phyloP scores from a whole-genome alignment of 352 stramenopile genomes.

The Nothophytophthora sp. region DNA sequence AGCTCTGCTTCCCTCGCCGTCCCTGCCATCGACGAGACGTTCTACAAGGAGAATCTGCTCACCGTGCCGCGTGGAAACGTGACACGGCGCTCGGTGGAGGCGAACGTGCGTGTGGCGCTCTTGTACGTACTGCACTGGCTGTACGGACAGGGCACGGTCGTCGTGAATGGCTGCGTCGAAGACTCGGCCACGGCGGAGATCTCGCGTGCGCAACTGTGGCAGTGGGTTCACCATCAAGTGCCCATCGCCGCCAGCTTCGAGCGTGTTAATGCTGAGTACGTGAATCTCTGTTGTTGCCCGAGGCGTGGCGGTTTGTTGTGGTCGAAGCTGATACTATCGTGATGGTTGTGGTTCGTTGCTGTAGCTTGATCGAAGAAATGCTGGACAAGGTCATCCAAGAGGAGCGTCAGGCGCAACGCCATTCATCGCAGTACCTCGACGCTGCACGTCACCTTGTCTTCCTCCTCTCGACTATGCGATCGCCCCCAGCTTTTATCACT shows the following conservation, averaged over 20 bases:
- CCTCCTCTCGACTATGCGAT: slow-evolving; percentile 57
- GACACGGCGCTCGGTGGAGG: slow-evolving; percentile 75
- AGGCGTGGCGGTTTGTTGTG: too few species aligned
- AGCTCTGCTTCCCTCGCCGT: background rate
- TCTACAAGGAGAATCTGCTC: slow-evolving; percentile 54
- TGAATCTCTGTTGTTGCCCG: background rate
- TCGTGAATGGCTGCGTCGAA: slow-evolving; percentile 93
- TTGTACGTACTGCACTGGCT: slow-evolving; percentile 93
- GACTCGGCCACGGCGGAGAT: slow-evolving; percentile 96
- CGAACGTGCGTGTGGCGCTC: slow-evolving; percentile 89
- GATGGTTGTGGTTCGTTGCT: slow-evolving; percentile 2
- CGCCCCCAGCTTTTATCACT: slow-evolving; percentile 60
- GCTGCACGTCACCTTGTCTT: slow-evolving; percentile 59
- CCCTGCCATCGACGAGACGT: slow-evolving; percentile 26
- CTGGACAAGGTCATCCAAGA: slow-evolving; percentile 39
- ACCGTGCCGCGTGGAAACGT: slow-evolving; percentile 61
- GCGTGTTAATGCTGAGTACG: slow-evolving; percentile 43
- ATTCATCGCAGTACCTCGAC: slow-evolving; percentile 37
- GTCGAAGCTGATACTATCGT: slow-evolving; percentile 1
- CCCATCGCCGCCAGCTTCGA: slow-evolving; percentile 26
- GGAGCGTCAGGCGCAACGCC: slow-evolving; percentile 12
- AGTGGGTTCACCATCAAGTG: slow-evolving; percentile 71
- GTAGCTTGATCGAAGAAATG: slow-evolving; percentile 53
- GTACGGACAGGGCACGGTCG: slow-evolving; percentile 86
- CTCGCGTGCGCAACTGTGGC: slow-evolving; percentile 92